Evolutionary conservation across 768 basidiomycete species (phyloP).

Genomic region (Mycena maculata): DNA sequence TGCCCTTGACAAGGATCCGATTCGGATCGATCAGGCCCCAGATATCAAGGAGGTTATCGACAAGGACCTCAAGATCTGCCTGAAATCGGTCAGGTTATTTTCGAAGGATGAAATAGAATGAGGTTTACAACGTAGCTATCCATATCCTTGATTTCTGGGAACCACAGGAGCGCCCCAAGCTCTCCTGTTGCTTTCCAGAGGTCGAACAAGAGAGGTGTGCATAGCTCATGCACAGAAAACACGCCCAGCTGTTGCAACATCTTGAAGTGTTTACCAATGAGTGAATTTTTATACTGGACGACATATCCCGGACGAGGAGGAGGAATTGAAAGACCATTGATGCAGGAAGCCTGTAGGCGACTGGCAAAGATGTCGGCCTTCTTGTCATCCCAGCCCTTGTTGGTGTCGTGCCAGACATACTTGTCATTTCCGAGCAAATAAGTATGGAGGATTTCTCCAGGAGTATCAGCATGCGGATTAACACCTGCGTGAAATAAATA

Average conservation of each 20-base stretch:
- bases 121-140: constrained; percentile 42
- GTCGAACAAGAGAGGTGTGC: constrained; percentile 33
- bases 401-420: constrained; percentile 10
- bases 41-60: constrained; percentile 37
- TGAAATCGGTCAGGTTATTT: neutral
- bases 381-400: neutral
- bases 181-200: constrained; percentile 47
- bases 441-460: neutral
- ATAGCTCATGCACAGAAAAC: constrained; percentile 43
- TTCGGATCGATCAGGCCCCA: constrained; percentile 41
- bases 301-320: constrained; percentile 45
- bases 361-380: neutral
- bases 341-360: constrained; percentile 37
- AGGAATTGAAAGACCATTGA: constrained; percentile 42
- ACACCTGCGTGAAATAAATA: neutral
- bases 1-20: constrained; percentile 32
- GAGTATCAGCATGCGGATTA: neutral
- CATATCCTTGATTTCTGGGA: constrained; percentile 42
- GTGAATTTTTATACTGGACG: constrained; percentile 46
- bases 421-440: neutral
- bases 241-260: constrained; percentile 43
- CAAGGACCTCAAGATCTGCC: constrained; percentile 30
- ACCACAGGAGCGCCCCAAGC: constrained; percentile 46
- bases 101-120: no score
- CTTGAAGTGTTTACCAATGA: constrained; percentile 53